These are phyloP conservation scores for Cnidoscolus chayamansa DNA, from an alignment of 441 rosid species.

Conservation along the genomic window DNA sequence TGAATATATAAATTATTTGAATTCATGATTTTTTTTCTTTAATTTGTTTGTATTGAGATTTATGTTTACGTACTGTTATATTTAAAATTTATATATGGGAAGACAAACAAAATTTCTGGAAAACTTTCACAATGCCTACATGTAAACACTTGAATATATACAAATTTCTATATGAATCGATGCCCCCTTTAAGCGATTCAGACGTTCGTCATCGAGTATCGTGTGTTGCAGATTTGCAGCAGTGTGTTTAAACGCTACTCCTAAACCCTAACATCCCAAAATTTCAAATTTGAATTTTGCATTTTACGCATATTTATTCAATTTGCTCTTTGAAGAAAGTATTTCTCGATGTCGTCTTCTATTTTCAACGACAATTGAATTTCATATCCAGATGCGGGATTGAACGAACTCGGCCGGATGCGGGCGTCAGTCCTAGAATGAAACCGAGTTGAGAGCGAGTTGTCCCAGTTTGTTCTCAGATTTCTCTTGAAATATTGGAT, in stretches of 20 bases:
- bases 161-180: too few relatives aligned
- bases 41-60: too few relatives aligned
- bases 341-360: conserved; percentile 27
- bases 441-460: conserved; percentile 48
- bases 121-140: too few relatives aligned
- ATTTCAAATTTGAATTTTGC: background rate
- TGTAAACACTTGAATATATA: too few relatives aligned
- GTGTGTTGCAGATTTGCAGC: background rate
- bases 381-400: conserved; percentile 80
- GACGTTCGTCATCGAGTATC: too few relatives aligned
- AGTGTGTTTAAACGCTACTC: too few relatives aligned
- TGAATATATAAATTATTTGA: too few relatives aligned
- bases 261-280: background rate
- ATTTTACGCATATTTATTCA: background rate
- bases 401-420: conserved; percentile 60
- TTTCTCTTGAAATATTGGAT: conserved; percentile 63
- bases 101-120: too few relatives aligned
- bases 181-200: too few relatives aligned
- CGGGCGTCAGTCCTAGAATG: conserved; percentile 62
- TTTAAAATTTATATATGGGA: too few relatives aligned
- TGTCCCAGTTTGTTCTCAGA: conserved; percentile 45
- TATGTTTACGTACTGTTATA: too few relatives aligned
- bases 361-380: conserved; percentile 47
- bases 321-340: background rate
- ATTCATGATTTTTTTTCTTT: too few relatives aligned